phyloP scores from a whole-genome alignment of 1,284 basidiomycete genomes.

The Fomitopsis betulina region DNA sequence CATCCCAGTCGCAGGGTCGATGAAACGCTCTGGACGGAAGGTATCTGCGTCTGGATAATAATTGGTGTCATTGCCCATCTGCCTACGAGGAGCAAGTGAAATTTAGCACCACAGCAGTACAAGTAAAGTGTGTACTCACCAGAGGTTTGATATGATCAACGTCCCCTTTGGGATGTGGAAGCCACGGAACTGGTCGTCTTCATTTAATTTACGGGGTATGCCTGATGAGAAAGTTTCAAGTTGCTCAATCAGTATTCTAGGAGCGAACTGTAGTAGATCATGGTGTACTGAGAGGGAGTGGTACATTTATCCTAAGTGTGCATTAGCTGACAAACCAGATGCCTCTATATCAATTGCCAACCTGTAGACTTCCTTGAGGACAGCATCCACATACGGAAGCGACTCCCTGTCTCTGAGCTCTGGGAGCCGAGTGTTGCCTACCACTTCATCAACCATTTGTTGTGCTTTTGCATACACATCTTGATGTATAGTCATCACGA shows the following conservation, averaged over 20 bases:
- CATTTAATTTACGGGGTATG: constrained; percentile 9
- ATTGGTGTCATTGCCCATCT: constrained; percentile 16
- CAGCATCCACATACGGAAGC: constrained; percentile 14
- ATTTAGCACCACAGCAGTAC: neutral
- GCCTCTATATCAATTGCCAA: neutral
- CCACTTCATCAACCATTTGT: constrained; percentile 35
- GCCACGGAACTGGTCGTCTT: constrained; percentile 9
- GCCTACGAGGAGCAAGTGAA: constrained; percentile 11
- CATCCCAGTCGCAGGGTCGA: constrained; percentile 11
- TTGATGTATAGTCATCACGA: constrained; percentile 37
- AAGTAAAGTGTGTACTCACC: neutral
- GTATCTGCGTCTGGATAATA: constrained; percentile 16
- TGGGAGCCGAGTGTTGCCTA: constrained; percentile 36
- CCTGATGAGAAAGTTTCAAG: constrained; percentile 6
- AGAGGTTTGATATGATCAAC: constrained; percentile 11
- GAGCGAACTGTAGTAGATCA: constrained; percentile 14
- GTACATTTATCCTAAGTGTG: neutral
- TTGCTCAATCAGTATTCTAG: neutral
- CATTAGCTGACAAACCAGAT: constrained; percentile 20
- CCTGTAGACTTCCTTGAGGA: constrained; percentile 35
- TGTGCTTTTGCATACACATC: constrained; percentile 34
- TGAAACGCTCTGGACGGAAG: constrained; percentile 23
- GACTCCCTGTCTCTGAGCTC: constrained; percentile 33
- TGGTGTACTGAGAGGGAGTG: neutral
- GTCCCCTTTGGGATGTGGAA: constrained; percentile 11